Conservation (phyloP, 1,284 basidiomycete species). For the Pulchroboletus neoregius region DNA sequence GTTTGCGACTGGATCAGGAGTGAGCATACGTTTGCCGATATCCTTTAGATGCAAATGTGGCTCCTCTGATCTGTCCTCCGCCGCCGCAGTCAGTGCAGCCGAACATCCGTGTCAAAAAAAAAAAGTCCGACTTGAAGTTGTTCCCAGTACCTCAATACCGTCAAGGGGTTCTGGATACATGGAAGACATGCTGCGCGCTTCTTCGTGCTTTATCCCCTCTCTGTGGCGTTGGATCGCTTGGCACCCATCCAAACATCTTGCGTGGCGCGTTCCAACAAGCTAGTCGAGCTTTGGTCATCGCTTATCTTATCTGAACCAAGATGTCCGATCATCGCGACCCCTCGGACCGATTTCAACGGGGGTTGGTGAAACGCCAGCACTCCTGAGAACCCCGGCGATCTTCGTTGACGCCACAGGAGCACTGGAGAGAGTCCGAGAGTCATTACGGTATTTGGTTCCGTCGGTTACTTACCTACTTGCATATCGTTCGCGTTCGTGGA, state of each 20-base stretch:
- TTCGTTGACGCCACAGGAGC: constrained; percentile 3
- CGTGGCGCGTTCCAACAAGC: not conserved
- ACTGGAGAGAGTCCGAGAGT: not conserved
- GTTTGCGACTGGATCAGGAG: too few species aligned
- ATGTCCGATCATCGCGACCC: not conserved
- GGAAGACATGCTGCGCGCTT: not conserved
- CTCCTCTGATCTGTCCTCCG: too few species aligned
- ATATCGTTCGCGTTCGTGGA: not conserved
- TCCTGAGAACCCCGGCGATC: constrained; percentile 7
- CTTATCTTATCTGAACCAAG: not conserved
- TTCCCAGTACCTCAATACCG: too few species aligned
- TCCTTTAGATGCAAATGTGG: too few species aligned
- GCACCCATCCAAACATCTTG: not conserved
- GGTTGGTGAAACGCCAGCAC: constrained; percentile 9
- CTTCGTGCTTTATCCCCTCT: constrained; percentile 3
- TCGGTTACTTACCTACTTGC: not conserved
- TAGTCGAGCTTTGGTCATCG: not conserved
- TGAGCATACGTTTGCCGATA: too few species aligned
- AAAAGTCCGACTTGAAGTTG: too few species aligned
- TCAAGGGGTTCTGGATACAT: not conserved
- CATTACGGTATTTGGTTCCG: constrained; percentile 1
- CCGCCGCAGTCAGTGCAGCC: too few species aligned
- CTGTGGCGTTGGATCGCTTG: not conserved
- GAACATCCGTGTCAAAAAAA: too few species aligned
- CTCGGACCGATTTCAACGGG: not conserved